Evolutionary conservation across 495 filamentous ascomycete genomes (phyloP).

Genomic region (Penicillium daleae): DNA sequence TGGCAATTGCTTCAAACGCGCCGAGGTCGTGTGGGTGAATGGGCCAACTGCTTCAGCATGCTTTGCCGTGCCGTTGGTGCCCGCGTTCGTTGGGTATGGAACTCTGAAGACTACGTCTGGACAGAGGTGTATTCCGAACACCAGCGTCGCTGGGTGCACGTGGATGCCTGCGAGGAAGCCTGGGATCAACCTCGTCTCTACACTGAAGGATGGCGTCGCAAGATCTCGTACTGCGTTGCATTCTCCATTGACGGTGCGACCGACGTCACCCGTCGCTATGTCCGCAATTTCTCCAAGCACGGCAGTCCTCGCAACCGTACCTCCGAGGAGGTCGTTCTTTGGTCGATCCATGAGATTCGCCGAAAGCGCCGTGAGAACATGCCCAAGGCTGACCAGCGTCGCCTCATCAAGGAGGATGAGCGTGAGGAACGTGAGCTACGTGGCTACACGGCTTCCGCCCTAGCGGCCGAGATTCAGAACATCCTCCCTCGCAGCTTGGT

Average conservation of each 20-base stretch:
- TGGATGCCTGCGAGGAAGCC: slow-evolving; percentile 90
- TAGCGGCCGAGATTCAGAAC: slow-evolving; percentile 64
- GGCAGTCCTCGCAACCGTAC: slow-evolving; percentile 71
- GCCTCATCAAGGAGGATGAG: slow-evolving; percentile 85
- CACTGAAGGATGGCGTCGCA: slow-evolving; percentile 90
- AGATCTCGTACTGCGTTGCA: slow-evolving; percentile 94
- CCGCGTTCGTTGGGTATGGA: slow-evolving; percentile 97
- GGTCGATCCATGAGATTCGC: slow-evolving; percentile 88
- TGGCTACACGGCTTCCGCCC: slow-evolving; percentile 69
- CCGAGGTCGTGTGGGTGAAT: slow-evolving; percentile 87
- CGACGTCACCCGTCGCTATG: slow-evolving; percentile 95
- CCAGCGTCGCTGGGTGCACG: slow-evolving; percentile 93
- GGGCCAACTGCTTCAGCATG: slow-evolving; percentile 99
- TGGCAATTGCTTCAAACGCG: slow-evolving; percentile 88
- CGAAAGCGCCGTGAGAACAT: slow-evolving; percentile 76
- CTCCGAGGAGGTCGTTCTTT: slow-evolving; percentile 86
- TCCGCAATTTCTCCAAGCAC: slow-evolving; percentile 76
- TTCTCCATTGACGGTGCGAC: slow-evolving; percentile 95
- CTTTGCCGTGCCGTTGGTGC: slow-evolving; percentile 89
- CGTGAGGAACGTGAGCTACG: slow-evolving; percentile 84
- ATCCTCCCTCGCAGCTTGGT: slow-evolving; percentile 48
- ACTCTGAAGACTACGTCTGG: slow-evolving; percentile 96
- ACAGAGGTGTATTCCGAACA: slow-evolving; percentile 97
- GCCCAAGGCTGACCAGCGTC: slow-evolving; percentile 76
- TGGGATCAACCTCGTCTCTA: slow-evolving; percentile 97